phyloP scores from a whole-genome alignment of 139 green algal species.

The Chlamydomonas urium region DNA sequence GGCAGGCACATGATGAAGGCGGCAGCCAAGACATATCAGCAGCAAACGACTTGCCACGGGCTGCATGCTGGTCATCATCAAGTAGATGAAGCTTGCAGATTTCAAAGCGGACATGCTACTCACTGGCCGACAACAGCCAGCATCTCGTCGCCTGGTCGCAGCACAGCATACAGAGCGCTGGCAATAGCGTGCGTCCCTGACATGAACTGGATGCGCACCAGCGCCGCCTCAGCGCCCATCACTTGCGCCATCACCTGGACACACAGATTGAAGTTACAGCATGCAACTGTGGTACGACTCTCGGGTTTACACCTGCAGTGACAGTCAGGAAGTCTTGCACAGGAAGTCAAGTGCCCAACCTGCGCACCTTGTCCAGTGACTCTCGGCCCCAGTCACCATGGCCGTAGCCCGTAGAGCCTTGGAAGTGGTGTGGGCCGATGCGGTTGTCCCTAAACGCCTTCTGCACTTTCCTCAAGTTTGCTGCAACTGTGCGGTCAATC shows the following conservation, averaged over 20 bases:
- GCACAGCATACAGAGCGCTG: slow-evolving; percentile 70
- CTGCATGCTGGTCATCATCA: too few relatives aligned
- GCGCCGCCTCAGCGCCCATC: slow-evolving; percentile 83
- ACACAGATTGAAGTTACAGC: not conserved
- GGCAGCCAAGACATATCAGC: not conserved
- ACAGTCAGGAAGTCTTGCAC: not conserved
- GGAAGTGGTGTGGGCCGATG: slow-evolving; percentile 88
- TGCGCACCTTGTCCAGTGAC: slow-evolving; percentile 69
- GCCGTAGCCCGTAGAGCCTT: slow-evolving; percentile 88
- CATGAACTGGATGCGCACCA: slow-evolving; percentile 84
- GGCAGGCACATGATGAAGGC: not conserved
- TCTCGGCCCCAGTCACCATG: slow-evolving; percentile 85
- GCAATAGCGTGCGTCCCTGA: slow-evolving; percentile 93
- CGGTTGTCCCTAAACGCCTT: slow-evolving; percentile 49
- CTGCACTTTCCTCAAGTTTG: slow-evolving; percentile 70
- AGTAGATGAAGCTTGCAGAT: too few relatives aligned
- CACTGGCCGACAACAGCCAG: slow-evolving; percentile 73
- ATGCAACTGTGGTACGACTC: not conserved
- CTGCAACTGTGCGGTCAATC: slow-evolving; percentile 66
- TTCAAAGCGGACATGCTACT: too few relatives aligned
- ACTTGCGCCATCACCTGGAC: slow-evolving; percentile 76
- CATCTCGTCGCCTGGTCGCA: slow-evolving; percentile 89
- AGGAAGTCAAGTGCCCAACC: not conserved
- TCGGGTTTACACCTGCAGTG: not conserved
- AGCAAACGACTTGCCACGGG: not conserved